These are phyloP conservation scores for Paecilomyces dactylethromorphus DNA, from an alignment of 2,329 filamentous ascomycete species.

Conservation along the genomic window DNA sequence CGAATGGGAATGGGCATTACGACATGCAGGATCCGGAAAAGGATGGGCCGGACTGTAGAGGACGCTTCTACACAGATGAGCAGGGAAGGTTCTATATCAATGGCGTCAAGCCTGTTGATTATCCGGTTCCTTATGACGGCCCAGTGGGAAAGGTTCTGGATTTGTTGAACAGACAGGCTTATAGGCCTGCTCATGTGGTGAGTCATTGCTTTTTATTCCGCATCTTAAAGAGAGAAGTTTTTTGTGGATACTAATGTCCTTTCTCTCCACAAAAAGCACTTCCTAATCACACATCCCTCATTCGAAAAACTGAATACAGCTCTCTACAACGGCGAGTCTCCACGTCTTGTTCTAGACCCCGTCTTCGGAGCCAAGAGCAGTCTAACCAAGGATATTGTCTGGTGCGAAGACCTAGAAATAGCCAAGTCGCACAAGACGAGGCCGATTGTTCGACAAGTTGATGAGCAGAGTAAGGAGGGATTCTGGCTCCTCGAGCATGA, in stretches of 20 bases:
- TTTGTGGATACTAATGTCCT: neutral
- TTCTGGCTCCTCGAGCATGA: slow-evolving; percentile 2
- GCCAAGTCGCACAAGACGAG: neutral
- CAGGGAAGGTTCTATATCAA: slow-evolving; percentile 18
- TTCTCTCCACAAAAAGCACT: neutral
- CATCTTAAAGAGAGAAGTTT: neutral
- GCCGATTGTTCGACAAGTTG: neutral
- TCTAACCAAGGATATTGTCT: slow-evolving; percentile 1
- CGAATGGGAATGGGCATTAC: slow-evolving; percentile 20
- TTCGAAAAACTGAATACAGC: neutral
- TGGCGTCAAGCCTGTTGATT: slow-evolving; percentile 18
- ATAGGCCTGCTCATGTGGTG: slow-evolving; percentile 17
- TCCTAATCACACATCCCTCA: neutral
- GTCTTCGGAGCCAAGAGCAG: neutral
- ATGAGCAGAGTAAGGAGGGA: neutral
- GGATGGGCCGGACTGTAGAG: slow-evolving; percentile 16
- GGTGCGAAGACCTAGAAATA: slow-evolving; percentile 1
- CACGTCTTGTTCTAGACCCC: neutral
- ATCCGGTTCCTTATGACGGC: slow-evolving; percentile 20
- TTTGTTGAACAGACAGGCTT: slow-evolving; percentile 14
- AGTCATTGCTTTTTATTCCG: neutral
- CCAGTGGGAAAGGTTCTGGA: slow-evolving; percentile 15
- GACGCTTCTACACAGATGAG: slow-evolving; percentile 13
- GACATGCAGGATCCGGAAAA: slow-evolving; percentile 18
- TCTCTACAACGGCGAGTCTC: neutral